Evolutionary conservation across 129 eudicot genomes (phyloP), one percentile per base, ranked within the genome.

Genomic region (Smallanthus sonchifolius): DNA sequence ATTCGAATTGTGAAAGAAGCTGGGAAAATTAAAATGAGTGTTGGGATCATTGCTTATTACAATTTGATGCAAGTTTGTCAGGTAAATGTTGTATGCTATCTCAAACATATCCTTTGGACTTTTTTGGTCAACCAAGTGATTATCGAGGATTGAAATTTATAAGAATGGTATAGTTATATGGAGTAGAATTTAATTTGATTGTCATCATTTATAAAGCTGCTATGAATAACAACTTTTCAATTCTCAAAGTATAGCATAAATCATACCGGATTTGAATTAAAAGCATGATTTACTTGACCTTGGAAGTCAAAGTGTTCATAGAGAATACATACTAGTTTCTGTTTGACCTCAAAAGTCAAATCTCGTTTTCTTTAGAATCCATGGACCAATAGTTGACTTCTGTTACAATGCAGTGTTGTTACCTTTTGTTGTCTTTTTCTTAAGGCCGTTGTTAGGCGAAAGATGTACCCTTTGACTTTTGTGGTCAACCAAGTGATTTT

Each of bases 1-100:
- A 51, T 70, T 76, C 67, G 62, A 72, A 64, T 84, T 67, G 77
- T 83, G 43, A 85, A 83, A 72, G 75, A 75, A 83, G 79, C 70
- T 69, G 87, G 82, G 49, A 76, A 78, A 59, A 62, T 62, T 88
- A 91, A 83, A 72, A 91, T 88, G 95, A 86, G 85, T 75, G 84
- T 88, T 79, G 92, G 92, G 77, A 68, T 82, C 10, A 82, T 88
- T 84, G 88, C 90, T 67, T 84, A 84, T 82, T 88, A 88, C 79
- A 86, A 86, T 84, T 84, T 85, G 80, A 91, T 91, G 92, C 84
- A 86, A 91, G 89, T 91, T 81, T 81, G 95, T 64, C 97, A 91
- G 96, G 96, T 91, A 74, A 51, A 34, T 32, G 10, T 70, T 39
- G 2, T 60, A 32, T 60, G 40, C 66, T 30, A 13, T 60, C 66